phyloP scores from a whole-genome alignment of 371 early-diverging fungal genomes.

The Zopfochytrium polystomum region DNA sequence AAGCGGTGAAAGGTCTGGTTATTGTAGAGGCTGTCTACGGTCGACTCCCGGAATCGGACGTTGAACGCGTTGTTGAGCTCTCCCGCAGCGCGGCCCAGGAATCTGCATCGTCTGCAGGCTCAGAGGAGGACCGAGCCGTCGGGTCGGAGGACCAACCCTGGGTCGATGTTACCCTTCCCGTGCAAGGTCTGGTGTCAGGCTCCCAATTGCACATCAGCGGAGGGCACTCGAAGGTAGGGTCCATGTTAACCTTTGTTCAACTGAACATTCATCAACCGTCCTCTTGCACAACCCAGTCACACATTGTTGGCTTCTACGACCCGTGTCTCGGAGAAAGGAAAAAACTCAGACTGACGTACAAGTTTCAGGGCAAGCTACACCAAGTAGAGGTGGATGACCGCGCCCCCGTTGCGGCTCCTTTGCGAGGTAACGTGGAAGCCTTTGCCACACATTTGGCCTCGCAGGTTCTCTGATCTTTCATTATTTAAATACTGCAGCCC shows the following conservation, averaged over 20 bases:
- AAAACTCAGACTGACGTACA: conserved; percentile 75
- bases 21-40: conserved; percentile 88
- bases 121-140: background rate
- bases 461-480: no score
- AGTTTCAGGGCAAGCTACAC: conserved; percentile 80
- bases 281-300: conserved; percentile 51
- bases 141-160: conserved; percentile 14
- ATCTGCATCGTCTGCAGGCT: no score
- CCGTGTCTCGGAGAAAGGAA: conserved; percentile 89
- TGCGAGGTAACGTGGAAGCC: no score
- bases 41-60: conserved; percentile 54
- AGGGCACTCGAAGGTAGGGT: conserved; percentile 73
- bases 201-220: conserved; percentile 84
- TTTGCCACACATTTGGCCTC: no score
- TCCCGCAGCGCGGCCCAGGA: no score
- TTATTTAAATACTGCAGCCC: no score
- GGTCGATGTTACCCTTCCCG: conserved; percentile 81
- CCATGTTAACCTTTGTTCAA: no score
- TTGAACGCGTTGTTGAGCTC: no score
- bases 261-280: background rate
- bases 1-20: no score
- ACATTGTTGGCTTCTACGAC: conserved; percentile 92
- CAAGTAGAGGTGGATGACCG: conserved; percentile 76
- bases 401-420: conserved; percentile 76
- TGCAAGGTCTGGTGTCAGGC: conserved; percentile 79